Conservation (phyloP, 441 rosid species). For the Lepidium campestre region DNA sequence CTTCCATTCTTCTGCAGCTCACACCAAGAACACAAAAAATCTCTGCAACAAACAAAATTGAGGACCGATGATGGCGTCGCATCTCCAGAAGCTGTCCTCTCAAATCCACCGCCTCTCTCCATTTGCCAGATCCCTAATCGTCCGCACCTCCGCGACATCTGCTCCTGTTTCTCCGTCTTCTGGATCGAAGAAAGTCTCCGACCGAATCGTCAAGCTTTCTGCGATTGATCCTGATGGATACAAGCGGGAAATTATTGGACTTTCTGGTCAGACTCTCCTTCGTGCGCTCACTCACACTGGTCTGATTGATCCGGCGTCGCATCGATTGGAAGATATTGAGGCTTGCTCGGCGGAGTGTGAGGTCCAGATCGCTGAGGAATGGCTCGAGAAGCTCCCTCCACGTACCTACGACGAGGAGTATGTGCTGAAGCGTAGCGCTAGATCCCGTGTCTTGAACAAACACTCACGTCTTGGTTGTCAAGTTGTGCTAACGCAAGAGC, state of each 20-base stretch:
- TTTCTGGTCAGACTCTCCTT: conserved; percentile 79
- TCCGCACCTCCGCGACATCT: conserved; percentile 37
- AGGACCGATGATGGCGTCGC: conserved; percentile 36
- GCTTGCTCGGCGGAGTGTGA: conserved; percentile 97
- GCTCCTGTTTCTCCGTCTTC: conserved; percentile 20
- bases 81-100: conserved; percentile 51
- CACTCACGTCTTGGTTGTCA: conserved; percentile 89
- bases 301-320: conserved; percentile 82
- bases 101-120: conserved; percentile 53
- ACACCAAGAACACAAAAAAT: neutral
- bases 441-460: conserved; percentile 77
- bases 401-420: conserved; percentile 88
- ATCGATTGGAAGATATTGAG: conserved; percentile 84
- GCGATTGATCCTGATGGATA: conserved; percentile 67
- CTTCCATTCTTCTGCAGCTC: neutral
- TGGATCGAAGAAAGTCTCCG: conserved; percentile 65
- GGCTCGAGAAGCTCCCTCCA: conserved; percentile 77
- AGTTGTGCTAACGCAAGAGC: conserved; percentile 64
- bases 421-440: conserved; percentile 68
- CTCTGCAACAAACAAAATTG: conserved; percentile 24
- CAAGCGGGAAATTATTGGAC: conserved; percentile 68
- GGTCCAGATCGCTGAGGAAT: conserved; percentile 92
- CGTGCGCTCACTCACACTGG: conserved; percentile 61
- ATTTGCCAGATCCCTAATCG: conserved; percentile 28
- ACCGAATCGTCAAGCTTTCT: conserved; percentile 74